Conservation (phyloP, 768 basidiomycete genomes). For the Pulveroboletus sp. region DNA sequence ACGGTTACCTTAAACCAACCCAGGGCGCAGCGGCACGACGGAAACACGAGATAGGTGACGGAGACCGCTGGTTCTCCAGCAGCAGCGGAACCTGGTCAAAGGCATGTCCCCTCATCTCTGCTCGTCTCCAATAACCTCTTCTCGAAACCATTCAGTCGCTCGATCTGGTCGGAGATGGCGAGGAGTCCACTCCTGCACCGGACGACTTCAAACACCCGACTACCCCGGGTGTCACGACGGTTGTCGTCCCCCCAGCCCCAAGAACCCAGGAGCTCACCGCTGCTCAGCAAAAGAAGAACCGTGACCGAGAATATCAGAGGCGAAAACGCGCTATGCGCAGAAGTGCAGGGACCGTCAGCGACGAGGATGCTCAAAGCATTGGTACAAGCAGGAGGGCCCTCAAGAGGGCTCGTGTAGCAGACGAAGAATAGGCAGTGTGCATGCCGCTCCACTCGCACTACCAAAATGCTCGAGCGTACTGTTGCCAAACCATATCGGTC, state of each 20-base stretch:
- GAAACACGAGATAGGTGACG: slow-evolving; percentile 71
- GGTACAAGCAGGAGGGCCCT: slow-evolving; percentile 54
- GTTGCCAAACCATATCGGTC: neutral
- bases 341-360: slow-evolving; percentile 64
- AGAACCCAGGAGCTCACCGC: slow-evolving; percentile 61
- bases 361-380: slow-evolving; percentile 54
- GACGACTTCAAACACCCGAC: slow-evolving; percentile 65
- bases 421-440: slow-evolving; percentile 50
- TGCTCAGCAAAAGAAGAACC: slow-evolving; percentile 69
- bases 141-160: slow-evolving; percentile 51
- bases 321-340: slow-evolving; percentile 64
- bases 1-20: slow-evolving; percentile 77
- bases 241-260: slow-evolving; percentile 71
- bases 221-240: slow-evolving; percentile 71
- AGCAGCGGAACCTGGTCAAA: slow-evolving; percentile 76
- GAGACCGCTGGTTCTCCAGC: slow-evolving; percentile 76
- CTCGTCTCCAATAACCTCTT: slow-evolving; percentile 3
- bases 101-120: slow-evolving; percentile 34
- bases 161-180: slow-evolving; percentile 69
- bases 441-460: neutral
- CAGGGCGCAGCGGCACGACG: slow-evolving; percentile 48
- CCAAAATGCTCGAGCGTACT: slow-evolving; percentile 6
- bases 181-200: slow-evolving; percentile 52
- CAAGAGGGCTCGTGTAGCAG: slow-evolving; percentile 62
- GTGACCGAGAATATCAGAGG: slow-evolving; percentile 80